Conservation (phyloP, 164 flowering plant genomes). For the Macadamia integrifolia region DNA sequence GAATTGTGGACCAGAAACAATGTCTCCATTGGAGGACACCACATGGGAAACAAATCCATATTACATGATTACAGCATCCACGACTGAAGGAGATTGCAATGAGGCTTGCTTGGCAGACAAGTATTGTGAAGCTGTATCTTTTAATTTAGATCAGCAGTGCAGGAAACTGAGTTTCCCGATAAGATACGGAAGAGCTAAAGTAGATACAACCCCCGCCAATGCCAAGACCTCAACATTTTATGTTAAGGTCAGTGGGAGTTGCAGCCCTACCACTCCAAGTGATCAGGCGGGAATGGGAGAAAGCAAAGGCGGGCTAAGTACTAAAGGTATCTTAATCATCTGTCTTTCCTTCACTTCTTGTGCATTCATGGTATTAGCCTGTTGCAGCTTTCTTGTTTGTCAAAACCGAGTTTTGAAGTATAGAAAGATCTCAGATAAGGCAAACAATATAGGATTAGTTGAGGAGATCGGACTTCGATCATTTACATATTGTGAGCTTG, state of each 20-base stretch:
- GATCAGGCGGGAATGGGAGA: background rate
- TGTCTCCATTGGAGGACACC: background rate
- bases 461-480: constrained; percentile 6
- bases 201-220: background rate
- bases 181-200: background rate
- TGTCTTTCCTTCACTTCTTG: background rate
- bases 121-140: background rate
- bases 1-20: no score
- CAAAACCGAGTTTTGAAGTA: background rate
- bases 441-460: no score
- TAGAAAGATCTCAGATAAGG: background rate
- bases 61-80: background rate
- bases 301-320: background rate
- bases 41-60: background rate
- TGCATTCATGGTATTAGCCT: background rate
- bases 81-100: background rate
- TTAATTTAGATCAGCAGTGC: background rate
- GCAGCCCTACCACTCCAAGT: background rate
- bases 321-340: background rate
- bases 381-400: constrained; percentile 3
- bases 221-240: no score
- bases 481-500: constrained; percentile 16
- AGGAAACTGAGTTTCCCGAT: background rate
- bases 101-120: background rate
- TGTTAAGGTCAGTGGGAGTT: background rate